A percentile compares a stretch with the other conserved stretches of the same genome.
phyloP scores from a whole-genome alignment of 2,329 filamentous ascomycete genomes.

The Aspergillus costaricaensis region DNA sequence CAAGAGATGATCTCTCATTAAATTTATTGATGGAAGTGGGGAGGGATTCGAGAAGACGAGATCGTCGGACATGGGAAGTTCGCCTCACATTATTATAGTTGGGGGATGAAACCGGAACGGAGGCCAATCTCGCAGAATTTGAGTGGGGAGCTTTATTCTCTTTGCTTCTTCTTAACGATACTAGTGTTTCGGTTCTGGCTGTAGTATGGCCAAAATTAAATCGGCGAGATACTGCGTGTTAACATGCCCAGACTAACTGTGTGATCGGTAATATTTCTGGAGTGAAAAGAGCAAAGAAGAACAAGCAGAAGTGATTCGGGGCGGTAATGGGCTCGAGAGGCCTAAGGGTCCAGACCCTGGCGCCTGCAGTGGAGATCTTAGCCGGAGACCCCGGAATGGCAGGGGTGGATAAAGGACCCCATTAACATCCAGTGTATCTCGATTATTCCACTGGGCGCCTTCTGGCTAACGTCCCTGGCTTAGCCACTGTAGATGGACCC shows the following conservation, averaged over 20 bases:
- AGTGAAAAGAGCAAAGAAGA: background rate
- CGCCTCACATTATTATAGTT: background rate
- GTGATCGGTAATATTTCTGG: background rate
- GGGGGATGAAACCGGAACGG: background rate
- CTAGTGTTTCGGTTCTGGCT: background rate
- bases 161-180: background rate
- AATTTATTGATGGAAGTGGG: background rate
- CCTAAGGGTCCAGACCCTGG: conserved; percentile 4
- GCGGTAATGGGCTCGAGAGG: background rate
- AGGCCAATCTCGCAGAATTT: background rate
- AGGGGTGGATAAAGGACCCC: conserved; percentile 15
- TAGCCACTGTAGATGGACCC: conserved; percentile 6
- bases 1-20: background rate
- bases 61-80: background rate
- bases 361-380: conserved; percentile 14
- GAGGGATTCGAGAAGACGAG: background rate
- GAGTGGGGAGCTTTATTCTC: background rate
- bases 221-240: background rate
- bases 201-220: background rate
- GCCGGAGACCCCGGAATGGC: conserved; percentile 14
- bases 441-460: background rate
- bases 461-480: conserved; percentile 6
- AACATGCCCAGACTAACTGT: background rate
- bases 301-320: background rate
- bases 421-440: background rate